These are phyloP conservation scores for Pecoramyces ruminantium DNA, from an alignment of 192 early-diverging fungal genomes.

Conservation along the genomic window DNA sequence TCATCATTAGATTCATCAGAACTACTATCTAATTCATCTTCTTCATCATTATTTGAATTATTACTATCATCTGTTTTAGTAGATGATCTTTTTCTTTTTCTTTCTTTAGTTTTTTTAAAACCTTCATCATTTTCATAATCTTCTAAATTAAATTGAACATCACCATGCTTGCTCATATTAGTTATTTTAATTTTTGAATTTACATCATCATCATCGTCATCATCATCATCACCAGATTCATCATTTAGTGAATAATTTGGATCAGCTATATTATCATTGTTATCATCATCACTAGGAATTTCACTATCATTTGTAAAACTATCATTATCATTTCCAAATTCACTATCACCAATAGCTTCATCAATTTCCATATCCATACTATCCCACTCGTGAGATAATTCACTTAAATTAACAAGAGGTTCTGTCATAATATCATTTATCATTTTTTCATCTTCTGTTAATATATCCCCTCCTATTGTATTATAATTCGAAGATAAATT, in stretches of 20 bases:
- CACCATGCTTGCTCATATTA: constrained; percentile 1
- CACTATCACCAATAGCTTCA: constrained; percentile 28
- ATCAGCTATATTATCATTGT: constrained; percentile 8
- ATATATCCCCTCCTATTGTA: neutral
- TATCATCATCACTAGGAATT: constrained; percentile 25
- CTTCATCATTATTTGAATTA: neutral
- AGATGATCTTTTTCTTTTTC: neutral
- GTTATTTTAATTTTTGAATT: constrained; percentile 5
- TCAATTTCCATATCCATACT: constrained; percentile 33
- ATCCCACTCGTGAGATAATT: constrained; percentile 25
- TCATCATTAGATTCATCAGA: constrained; percentile 4
- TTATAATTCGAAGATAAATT: neutral
- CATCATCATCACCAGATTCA: constrained; percentile 23
- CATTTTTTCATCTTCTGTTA: constrained; percentile 17
- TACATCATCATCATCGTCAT: neutral
- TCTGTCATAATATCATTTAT: constrained; percentile 26
- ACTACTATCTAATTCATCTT: neutral
- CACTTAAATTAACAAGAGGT: constrained; percentile 19
- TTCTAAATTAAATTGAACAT: neutral
- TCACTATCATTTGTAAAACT: constrained; percentile 10
- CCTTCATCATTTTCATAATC: neutral
- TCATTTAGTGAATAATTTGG: constrained; percentile 10
- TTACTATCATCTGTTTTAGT: neutral
- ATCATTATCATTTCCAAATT: constrained; percentile 29
- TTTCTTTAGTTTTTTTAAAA: constrained; percentile 4